Base-by-base conservation (phyloP, 768 basidiomycete genomes). In the Macrocybe gigantea region DNA sequence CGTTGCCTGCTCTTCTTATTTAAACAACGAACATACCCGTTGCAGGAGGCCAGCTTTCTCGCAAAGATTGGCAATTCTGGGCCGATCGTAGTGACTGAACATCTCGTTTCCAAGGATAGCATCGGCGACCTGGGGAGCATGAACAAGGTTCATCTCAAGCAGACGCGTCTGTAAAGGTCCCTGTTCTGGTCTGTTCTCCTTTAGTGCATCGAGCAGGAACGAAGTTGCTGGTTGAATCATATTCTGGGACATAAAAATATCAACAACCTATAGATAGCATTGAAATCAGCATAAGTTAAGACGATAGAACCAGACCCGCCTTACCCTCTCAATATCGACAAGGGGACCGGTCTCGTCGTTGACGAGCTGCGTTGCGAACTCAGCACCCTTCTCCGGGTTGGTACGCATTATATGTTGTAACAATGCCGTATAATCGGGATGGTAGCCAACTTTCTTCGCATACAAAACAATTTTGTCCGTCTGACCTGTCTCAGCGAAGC, bases 191-290 rank as follows among this genome's bases (percentile, higher is more conserved):
- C 88, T 88, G 74, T 99, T 98, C 48, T 99, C 96, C 73, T 99
- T 98, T 57, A 99, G 75, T 14, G 94, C 96, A 61, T 98, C 96
- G 49, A 99, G 71, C 41, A 98, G 72, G 84, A 99, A 98, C 1
- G 93, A 94, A 0, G 96, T 99, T 5, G 96, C 96, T 13, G 94
- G 95, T 65, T 98, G 96, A 49, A 98, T 94, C 93, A 98, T 92
- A 70, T 97, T 98, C 64, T 96, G 94, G 0, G 88, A 88, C 93
- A 97, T 96, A 75, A 99, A 98, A 58, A 98, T 96, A 60, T 99
- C 96, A 51, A 97, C 93, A 47, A 97, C 89, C 83, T 88, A 47
- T 8, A 45, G 30, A 30, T 35, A 11, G 11, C n/a, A 48, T 55
- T 2, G 50, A 47, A 32, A 44, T 40, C 45, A 38, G 40, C 38